phyloP scores from a whole-genome alignment of 164 flowering plant species.

The Liquidambar formosana region DNA sequence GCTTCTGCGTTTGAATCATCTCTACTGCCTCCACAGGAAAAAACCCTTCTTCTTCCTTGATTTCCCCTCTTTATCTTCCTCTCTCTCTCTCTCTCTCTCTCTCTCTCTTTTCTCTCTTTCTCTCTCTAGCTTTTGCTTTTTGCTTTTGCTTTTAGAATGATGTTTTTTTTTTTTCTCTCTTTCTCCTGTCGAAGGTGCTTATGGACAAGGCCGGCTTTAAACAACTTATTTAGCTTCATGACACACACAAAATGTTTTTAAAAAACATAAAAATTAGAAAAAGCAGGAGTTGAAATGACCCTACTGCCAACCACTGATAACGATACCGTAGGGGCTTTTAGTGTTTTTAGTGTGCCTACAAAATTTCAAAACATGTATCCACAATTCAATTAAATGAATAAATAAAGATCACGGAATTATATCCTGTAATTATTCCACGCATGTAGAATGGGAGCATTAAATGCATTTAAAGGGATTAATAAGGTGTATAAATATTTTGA shows the following conservation, averaged over 20 bases:
- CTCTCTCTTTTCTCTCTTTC: constrained; percentile 5
- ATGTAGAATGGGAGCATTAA: too few relatives aligned
- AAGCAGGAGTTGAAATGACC: constrained; percentile 26
- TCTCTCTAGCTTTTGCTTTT: constrained; percentile 7
- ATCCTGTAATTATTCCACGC: too few relatives aligned
- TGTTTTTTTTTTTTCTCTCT: constrained; percentile 12
- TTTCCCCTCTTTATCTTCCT: constrained; percentile 16
- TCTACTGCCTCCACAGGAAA: not conserved
- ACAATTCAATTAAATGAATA: too few relatives aligned
- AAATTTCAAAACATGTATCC: constrained; percentile 11
- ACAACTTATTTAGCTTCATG: constrained; percentile 3
- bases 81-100: constrained; percentile 6
- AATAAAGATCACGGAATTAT: too few relatives aligned
- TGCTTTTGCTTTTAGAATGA: not conserved
- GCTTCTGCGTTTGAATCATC: constrained; percentile 16
- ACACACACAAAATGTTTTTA: not conserved
- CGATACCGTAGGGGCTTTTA: too few relatives aligned
- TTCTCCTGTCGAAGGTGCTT: constrained; percentile 11
- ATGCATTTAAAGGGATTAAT: too few relatives aligned
- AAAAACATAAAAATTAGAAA: not conserved
- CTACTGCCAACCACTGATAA: constrained; percentile 38
- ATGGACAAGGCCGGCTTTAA: constrained; percentile 10
- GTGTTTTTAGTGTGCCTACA: too few relatives aligned
- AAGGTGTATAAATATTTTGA: too few relatives aligned
- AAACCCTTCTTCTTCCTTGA: constrained; percentile 21